Evolutionary conservation across 805 yeast genomes (phyloP).

Genomic region (Metschnikowia reukaufii): DNA sequence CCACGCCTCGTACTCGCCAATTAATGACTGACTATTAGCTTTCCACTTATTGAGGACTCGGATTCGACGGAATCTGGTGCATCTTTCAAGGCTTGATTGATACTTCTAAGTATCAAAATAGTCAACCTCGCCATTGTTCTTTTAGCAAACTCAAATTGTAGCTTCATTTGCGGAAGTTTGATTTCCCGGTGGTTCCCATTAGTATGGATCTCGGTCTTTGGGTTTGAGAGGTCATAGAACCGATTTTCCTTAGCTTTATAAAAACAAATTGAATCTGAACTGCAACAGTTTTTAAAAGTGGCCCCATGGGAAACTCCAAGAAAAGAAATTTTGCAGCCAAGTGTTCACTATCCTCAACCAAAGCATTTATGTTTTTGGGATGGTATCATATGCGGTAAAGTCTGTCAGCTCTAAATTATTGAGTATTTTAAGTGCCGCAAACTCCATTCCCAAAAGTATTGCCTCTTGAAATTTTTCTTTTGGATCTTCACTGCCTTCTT

Average conservation of each 20-base stretch:
- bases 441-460: neutral
- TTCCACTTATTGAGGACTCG: neutral
- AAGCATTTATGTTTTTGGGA: neutral
- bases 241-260: neutral
- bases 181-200: neutral
- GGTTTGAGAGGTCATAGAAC: too few species aligned
- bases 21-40: neutral
- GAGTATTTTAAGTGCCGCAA: neutral
- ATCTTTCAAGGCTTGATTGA: neutral
- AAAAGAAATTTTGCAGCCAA: neutral
- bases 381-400: neutral
- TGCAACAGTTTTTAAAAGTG: neutral
- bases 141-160: neutral
- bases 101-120: neutral
- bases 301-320: neutral
- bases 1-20: neutral
- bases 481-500: neutral
- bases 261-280: neutral
- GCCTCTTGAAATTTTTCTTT: neutral
- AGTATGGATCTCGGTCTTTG: neutral
- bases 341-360: neutral
- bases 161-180: neutral
- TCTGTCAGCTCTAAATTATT: neutral
- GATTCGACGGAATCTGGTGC: neutral
- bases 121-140: neutral